Evolutionary conservation across 441 rosid species (phyloP).

Genomic region (Jatropha podagrica): DNA sequence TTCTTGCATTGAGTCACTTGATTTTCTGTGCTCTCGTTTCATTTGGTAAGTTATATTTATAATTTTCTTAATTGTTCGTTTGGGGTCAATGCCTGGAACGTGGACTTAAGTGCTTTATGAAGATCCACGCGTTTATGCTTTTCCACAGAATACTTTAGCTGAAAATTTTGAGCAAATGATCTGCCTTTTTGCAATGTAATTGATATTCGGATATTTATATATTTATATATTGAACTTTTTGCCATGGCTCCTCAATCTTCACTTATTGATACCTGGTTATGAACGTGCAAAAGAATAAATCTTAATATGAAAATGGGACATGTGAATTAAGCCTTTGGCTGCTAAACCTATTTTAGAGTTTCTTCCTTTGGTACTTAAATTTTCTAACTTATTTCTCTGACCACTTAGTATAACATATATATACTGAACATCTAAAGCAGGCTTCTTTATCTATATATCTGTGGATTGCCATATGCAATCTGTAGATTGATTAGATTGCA

Average conservation of each 20-base stretch:
- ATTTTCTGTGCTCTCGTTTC: not conserved
- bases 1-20: not conserved
- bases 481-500: not conserved
- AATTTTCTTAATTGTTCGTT: not conserved
- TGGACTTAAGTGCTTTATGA: not conserved
- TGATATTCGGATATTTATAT: not conserved
- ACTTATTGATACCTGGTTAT: not conserved
- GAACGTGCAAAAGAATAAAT: slow-evolving; percentile 4
- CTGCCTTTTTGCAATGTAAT: not conserved
- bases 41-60: not conserved
- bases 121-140: not conserved
- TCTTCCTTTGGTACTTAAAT: not conserved
- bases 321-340: not conserved
- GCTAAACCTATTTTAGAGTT: not conserved
- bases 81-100: not conserved
- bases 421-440: not conserved
- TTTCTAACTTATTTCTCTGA: not conserved
- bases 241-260: not conserved
- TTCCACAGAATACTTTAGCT: not conserved
- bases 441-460: not conserved
- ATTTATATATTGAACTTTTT: not conserved
- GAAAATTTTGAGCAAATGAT: not conserved
- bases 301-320: not conserved
- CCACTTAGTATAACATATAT: not conserved
- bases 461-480: too few species aligned